phyloP scores from a whole-genome alignment of 176 grass and related monocot species.

The Eleusine coracana region DNA sequence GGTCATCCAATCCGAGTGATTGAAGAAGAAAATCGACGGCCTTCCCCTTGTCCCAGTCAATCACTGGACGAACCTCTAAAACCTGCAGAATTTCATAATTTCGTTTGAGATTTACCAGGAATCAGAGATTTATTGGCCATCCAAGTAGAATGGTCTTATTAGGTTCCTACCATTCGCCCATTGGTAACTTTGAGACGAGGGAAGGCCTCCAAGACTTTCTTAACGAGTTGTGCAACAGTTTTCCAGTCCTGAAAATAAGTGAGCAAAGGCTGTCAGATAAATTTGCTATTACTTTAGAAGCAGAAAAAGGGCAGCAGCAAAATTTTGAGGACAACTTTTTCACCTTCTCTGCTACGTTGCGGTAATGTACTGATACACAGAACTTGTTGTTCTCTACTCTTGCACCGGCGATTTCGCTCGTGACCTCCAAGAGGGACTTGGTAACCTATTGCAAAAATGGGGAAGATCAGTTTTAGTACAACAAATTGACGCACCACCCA shows the following conservation, averaged over 20 bases:
- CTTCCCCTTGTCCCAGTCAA: constrained; percentile 97
- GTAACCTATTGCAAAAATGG: constrained; percentile 60
- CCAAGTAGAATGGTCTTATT: neutral
- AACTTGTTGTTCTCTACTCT: constrained; percentile 95
- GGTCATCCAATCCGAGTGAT: constrained; percentile 60
- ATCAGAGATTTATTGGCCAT: neutral
- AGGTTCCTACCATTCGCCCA: constrained; percentile 77
- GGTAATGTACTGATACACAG: constrained; percentile 92
- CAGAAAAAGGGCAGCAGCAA: neutral
- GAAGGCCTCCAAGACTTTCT: constrained; percentile 56
- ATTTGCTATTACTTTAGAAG: neutral
- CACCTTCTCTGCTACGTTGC: constrained; percentile 86
- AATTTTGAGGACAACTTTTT: neutral
- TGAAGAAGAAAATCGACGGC: constrained; percentile 89
- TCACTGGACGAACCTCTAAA: constrained; percentile 95
- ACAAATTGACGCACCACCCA: neutral
- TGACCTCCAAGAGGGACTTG: constrained; percentile 64
- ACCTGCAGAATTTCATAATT: constrained; percentile 45
- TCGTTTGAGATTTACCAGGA: neutral
- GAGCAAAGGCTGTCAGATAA: neutral
- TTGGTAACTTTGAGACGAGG: constrained; percentile 76
- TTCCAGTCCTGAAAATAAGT: constrained; percentile 60
- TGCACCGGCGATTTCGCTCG: constrained; percentile 61
- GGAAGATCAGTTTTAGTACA: neutral
- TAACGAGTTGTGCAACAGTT: constrained; percentile 62